Evolutionary conservation across 352 stramenopile genomes (phyloP).

Genomic region (Phytophthora pistaciae): DNA sequence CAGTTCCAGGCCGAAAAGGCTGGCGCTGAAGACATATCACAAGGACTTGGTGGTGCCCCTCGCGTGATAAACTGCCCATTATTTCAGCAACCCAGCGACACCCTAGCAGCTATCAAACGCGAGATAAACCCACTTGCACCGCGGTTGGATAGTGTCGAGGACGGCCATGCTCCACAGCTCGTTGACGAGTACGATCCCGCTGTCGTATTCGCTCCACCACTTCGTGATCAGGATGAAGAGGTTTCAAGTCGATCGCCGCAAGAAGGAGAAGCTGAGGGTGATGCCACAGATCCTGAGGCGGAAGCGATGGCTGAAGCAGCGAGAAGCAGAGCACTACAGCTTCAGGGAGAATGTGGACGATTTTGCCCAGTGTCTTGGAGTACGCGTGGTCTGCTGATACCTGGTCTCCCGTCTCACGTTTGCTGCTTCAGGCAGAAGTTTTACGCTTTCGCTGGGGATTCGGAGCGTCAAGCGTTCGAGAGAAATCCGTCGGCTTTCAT

Average conservation of each 20-base stretch:
- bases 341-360: constrained; percentile 61
- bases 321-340: constrained; percentile 15
- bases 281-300: constrained; percentile 16
- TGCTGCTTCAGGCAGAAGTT: constrained; percentile 53
- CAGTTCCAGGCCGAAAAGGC: constrained; percentile 37
- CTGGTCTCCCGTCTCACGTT: constrained; percentile 50
- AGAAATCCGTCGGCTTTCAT: constrained; percentile 60
- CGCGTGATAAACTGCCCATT: constrained; percentile 37
- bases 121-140: constrained; percentile 51
- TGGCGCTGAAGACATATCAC: constrained; percentile 20
- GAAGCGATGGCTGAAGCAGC: constrained; percentile 25
- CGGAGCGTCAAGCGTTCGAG: constrained; percentile 55
- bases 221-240: constrained; percentile 27
- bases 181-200: constrained; percentile 40
- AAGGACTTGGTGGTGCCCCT: constrained; percentile 18
- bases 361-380: constrained; percentile 77
- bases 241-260: not conserved
- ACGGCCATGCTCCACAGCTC: constrained; percentile 43
- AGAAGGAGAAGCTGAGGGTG: constrained; percentile 5
- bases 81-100: constrained; percentile 37
- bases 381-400: constrained; percentile 44
- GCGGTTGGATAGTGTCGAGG: constrained; percentile 51
- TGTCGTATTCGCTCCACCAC: constrained; percentile 36
- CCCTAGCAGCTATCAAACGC: constrained; percentile 37
- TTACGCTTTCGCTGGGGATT: constrained; percentile 63